Conservation (phyloP, 148 eudicot genomes). For the Amaranthus hypochondriacus region DNA sequence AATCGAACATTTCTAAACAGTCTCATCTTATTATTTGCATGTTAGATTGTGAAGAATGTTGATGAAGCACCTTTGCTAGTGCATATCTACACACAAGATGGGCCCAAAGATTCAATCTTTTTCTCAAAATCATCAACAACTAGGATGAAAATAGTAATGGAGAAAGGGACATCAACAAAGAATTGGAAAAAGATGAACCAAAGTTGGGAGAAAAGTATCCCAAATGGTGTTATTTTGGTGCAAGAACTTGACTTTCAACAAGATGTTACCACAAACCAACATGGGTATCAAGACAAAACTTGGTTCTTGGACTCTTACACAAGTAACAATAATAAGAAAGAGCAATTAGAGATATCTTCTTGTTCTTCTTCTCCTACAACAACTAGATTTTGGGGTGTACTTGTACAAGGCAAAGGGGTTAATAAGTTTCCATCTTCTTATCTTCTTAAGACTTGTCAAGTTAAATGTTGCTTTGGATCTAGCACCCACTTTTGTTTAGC, state of each 20-base stretch:
- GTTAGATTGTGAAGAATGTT: conserved; percentile 44
- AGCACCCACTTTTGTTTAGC: conserved; percentile 43
- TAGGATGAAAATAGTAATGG: conserved; percentile 21
- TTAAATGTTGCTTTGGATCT: conserved; percentile 31
- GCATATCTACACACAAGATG: conserved; percentile 32
- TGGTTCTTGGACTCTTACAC: neutral
- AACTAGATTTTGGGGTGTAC: conserved; percentile 41
- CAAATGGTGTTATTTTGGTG: conserved; percentile 43
- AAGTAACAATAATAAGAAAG: neutral
- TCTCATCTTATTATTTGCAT: neutral
- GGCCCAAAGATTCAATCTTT: neutral
- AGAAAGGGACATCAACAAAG: conserved; percentile 32
- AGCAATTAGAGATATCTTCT: neutral
- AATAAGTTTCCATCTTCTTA: conserved; percentile 35
- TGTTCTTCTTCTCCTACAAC: conserved; percentile 11
- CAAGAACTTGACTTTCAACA: conserved; percentile 28
- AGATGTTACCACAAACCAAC: neutral
- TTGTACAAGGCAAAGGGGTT: conserved; percentile 42
- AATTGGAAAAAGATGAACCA: conserved; percentile 34
- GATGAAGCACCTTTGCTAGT: conserved; percentile 40
- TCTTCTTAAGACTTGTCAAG: conserved; percentile 41
- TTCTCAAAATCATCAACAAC: conserved; percentile 14
- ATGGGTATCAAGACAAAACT: conserved; percentile 6
- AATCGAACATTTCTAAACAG: neutral
- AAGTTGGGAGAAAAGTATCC: conserved; percentile 34